Evolutionary conservation across 441 rosid genomes (phyloP).

Genomic region (Flueggea neowawraea): DNA sequence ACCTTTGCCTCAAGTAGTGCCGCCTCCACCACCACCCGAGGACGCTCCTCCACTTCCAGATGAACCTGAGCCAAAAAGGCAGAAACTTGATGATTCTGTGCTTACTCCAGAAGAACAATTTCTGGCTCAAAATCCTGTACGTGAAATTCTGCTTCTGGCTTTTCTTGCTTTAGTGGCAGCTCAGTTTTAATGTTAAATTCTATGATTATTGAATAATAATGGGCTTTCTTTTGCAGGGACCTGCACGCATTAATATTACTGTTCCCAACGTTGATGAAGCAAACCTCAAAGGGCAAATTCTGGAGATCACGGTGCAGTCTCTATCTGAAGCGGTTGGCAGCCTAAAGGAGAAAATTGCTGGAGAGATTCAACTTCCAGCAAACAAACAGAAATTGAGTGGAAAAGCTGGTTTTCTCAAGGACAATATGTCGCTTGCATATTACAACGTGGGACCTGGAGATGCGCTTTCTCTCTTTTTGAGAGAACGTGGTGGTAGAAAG

Average conservation of each 20-base stretch:
- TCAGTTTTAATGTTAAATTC: not conserved
- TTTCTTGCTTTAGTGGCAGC: not conserved
- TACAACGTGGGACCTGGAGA: constrained; percentile 85
- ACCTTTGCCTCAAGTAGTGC: constrained; percentile 75
- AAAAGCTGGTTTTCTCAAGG: constrained; percentile 94
- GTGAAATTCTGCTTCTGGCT: constrained; percentile 3
- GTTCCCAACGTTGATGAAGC: constrained; percentile 89
- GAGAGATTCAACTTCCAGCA: constrained; percentile 89
- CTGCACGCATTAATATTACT: constrained; percentile 56
- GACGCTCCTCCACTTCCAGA: constrained; percentile 98
- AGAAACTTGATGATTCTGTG: constrained; percentile 72
- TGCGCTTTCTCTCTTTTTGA: constrained; percentile 61
- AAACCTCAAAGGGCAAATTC: constrained; percentile 69
- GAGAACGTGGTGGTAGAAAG: constrained; percentile 99
- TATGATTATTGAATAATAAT: constrained; percentile 1
- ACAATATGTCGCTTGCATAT: constrained; percentile 90
- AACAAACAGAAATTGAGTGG: constrained; percentile 99
- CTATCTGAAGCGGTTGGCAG: constrained; percentile 84
- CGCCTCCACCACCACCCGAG: constrained; percentile 95
- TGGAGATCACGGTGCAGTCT: constrained; percentile 81
- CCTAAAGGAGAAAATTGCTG: constrained; percentile 97
- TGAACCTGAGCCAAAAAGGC: constrained; percentile 95
- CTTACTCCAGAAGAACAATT: constrained; percentile 90
- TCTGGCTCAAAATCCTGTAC: constrained; percentile 81
- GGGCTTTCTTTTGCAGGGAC: constrained; percentile 53